phyloP scores from a whole-genome alignment of 108 stramenopile species.

The Licmophora abbreviata region DNA sequence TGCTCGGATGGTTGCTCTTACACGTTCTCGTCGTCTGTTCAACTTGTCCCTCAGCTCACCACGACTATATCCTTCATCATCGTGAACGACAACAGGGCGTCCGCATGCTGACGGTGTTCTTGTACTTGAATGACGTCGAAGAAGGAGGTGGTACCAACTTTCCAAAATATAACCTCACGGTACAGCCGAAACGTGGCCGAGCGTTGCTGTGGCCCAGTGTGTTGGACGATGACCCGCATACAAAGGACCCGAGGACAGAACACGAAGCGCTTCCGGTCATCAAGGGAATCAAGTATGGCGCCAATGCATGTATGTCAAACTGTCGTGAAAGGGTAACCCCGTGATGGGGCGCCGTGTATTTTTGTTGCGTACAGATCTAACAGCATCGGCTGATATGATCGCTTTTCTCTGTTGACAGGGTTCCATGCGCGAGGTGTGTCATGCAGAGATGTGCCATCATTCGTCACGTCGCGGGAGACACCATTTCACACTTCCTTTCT shows the following conservation, averaged over 20 bases:
- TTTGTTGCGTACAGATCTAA: no score
- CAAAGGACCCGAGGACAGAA: slow-evolving; percentile 55
- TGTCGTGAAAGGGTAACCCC: no score
- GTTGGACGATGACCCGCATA: slow-evolving; percentile 42
- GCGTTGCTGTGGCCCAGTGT: slow-evolving; percentile 84
- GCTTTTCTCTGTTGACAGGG: no score
- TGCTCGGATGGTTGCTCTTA: not conserved
- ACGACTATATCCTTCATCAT: slow-evolving; percentile 44
- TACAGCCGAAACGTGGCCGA: slow-evolving; percentile 68
- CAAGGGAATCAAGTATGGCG: slow-evolving; percentile 78
- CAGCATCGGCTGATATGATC: no score
- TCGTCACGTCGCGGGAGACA: no score
- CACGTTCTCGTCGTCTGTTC: not conserved
- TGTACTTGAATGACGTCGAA: slow-evolving; percentile 88
- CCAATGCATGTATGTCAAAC: slow-evolving; percentile 91
- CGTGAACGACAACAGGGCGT: slow-evolving; percentile 46
- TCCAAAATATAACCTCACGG: slow-evolving; percentile 43
- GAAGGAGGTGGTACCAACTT: slow-evolving; percentile 80
- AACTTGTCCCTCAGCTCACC: slow-evolving; percentile 25
- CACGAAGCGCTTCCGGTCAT: slow-evolving; percentile 80
- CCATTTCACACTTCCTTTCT: no score
- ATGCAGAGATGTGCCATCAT: no score
- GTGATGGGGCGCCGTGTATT: no score
- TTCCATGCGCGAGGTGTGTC: no score
- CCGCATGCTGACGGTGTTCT: slow-evolving; percentile 77